phyloP scores from a whole-genome alignment of 176 grass and related monocot species.

The Secale cereale region DNA sequence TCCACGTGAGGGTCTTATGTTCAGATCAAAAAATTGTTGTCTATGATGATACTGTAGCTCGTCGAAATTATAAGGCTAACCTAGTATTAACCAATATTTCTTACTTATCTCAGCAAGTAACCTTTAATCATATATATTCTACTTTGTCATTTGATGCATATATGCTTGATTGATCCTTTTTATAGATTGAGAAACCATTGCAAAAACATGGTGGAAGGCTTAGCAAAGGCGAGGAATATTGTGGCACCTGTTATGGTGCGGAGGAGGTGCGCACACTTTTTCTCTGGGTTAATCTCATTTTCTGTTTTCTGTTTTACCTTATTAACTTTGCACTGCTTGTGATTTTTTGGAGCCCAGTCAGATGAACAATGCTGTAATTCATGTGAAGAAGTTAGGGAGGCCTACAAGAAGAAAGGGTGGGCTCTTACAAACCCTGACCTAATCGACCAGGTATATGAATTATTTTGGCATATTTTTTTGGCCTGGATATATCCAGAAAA shows the following conservation, averaged over 20 bases:
- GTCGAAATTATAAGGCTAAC: not conserved
- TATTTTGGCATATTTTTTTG: constrained; percentile 13
- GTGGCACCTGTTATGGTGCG: constrained; percentile 94
- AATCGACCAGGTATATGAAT: constrained; percentile 82
- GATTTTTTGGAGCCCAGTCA: constrained; percentile 45
- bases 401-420: constrained; percentile 97
- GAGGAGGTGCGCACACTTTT: constrained; percentile 51
- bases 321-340: constrained; percentile 4
- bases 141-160: constrained; percentile 19
- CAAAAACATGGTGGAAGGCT: constrained; percentile 97
- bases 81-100: not conserved
- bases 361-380: constrained; percentile 98
- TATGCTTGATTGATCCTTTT: constrained; percentile 10
- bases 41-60: not conserved
- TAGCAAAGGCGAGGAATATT: constrained; percentile 82
- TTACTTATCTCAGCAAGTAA: not conserved
- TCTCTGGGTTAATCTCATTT: not conserved
- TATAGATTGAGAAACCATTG: constrained; percentile 91
- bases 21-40: not conserved
- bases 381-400: constrained; percentile 94
- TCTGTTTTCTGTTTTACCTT: not conserved
- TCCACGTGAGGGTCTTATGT: not conserved
- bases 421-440: constrained; percentile 78
- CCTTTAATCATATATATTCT: not conserved
- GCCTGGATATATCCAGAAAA: not conserved